A percentile compares a stretch with the other conserved stretches of the same genome.
Evolutionary conservation across 345 rosid genomes (phyloP).

Genomic region (Atalantia buxifolia): DNA sequence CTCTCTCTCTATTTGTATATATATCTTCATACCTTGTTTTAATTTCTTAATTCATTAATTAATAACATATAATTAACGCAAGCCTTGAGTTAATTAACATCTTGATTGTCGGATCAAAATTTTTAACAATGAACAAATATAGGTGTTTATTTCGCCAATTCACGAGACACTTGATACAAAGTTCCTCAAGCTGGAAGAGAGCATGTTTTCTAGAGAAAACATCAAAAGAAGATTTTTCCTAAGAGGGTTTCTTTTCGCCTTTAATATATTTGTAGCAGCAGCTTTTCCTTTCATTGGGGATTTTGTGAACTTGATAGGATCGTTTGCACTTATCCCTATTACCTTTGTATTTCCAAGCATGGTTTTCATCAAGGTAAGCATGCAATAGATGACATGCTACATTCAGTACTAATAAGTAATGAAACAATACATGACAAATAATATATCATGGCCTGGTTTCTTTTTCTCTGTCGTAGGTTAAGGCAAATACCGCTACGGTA

Average conservation of each 20-base stretch:
- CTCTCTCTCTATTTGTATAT: not conserved
- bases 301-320: slow-evolving; percentile 33
- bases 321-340: slow-evolving; percentile 18
- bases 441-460: not conserved
- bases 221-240: slow-evolving; percentile 15
- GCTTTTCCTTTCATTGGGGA: slow-evolving; percentile 43
- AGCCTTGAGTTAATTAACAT: too few species aligned
- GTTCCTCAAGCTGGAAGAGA: slow-evolving; percentile 23
- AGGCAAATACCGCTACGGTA: slow-evolving; percentile 20
- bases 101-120: not conserved
- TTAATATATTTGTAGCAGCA: slow-evolving; percentile 25
- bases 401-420: not conserved
- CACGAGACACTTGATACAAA: slow-evolving; percentile 35
- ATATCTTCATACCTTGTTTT: too few species aligned
- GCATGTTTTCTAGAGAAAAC: slow-evolving; percentile 18
- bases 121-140: not conserved
- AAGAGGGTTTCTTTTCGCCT: slow-evolving; percentile 9
- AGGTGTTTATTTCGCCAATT: slow-evolving; percentile 29
- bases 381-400: not conserved
- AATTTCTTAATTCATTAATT: too few species aligned
- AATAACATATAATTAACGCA: too few species aligned
- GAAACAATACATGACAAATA: not conserved
- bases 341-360: not conserved
- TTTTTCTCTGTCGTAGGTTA: slow-evolving; percentile 9
- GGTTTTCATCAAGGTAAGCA: not conserved